Evolutionary conservation across 345 rosid species (phyloP), one percentile per base, ranked within the genome.

Genomic region (Boechera retrofracta): DNA sequence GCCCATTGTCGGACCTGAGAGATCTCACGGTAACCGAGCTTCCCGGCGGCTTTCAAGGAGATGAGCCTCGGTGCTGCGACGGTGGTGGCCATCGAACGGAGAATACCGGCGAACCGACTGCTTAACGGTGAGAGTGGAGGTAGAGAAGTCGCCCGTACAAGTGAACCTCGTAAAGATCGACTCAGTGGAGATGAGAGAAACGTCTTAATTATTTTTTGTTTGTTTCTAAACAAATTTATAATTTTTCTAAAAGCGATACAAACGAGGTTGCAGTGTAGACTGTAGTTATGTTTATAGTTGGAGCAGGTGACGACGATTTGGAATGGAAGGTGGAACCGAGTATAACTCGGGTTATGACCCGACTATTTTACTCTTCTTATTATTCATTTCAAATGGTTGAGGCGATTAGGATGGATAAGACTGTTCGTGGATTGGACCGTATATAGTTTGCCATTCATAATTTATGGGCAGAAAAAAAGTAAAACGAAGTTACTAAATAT

Each of bases 11-110:
- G 80, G 64, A 81, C 59, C 13, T 83, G 90, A 42, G 65, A 61
- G 66, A 72, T 16, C 82, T 79, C 85, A 28, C 80, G 84, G 52
- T 79, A 82, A 39, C 75, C 53, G 4, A 86, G 76, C 73, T 65
- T 74, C 5, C 83, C 81, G 49, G 81, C 73, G 16, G 85, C 60
- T 81, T 84, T 89, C 73, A 88, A 76, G 42, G 89, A 83, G 66
- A 82, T 69, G 74, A 80, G 61, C 41, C 60, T 85, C 54, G 97
- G 81, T 80, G 85, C 92, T 49, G 93, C 79, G 53, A 83, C 74
- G 13, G 91, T 83, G 69, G 78, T 59, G 74, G 93, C 94, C 89
- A 86, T 83, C 11, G 80, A 38, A 59, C 77, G 72, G 66, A 73
- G 35, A 59, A 82, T 65, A 64, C 74, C 73, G 72, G 69, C 71